Evolutionary conservation across 202 grass and related monocot genomes (phyloP), one percentile per base, ranked within the genome.

Genomic region (Musa balbisiana): DNA sequence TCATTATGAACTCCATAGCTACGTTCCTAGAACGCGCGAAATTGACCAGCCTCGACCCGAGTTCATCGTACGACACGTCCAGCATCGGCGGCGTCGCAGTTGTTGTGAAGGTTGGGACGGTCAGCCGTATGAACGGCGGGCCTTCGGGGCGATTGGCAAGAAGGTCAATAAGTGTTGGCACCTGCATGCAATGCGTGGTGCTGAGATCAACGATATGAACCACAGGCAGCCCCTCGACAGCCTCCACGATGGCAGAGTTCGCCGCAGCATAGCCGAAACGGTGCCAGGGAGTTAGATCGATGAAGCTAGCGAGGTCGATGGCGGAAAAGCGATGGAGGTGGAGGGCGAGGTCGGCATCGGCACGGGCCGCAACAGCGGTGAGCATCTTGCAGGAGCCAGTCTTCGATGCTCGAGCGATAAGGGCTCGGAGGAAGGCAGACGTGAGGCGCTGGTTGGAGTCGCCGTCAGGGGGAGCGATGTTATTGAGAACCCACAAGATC

Each of bases 161-260:
- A 64, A 87, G 79, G 83, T 99, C 95, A 71, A 99, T 99, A 53
- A 99, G 95, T 51, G 89, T 99, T 2, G 95, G 95, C 77, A 99
- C 92, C 89, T 99, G 95, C 95, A 99, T 99, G 91, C 95, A 90
- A 82, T 99, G 95, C 58, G 91, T 99, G 0, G 89, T 95, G 91
- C 89, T 65, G 75, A 99, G 83, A 65, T 99, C 91, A 25, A 95
- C 85, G 80, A 99, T 63, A 86, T 99, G 95, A 55, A 99, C 73
- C 5, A 81, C 79, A 33, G 87, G 78, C 72, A 85, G 90, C 3
- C 91, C 91, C 73, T 99, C 95, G 5, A 81, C 87, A 11, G 91
- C 95, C 8, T 99, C 95, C 15, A 89, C 53, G 82, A 99, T 95
- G 60, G 95, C 85, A 15, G 85, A 76, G 80, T 99, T 99, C 69